phyloP scores from a whole-genome alignment of 768 basidiomycete species.

The Trametes meyenii region DNA sequence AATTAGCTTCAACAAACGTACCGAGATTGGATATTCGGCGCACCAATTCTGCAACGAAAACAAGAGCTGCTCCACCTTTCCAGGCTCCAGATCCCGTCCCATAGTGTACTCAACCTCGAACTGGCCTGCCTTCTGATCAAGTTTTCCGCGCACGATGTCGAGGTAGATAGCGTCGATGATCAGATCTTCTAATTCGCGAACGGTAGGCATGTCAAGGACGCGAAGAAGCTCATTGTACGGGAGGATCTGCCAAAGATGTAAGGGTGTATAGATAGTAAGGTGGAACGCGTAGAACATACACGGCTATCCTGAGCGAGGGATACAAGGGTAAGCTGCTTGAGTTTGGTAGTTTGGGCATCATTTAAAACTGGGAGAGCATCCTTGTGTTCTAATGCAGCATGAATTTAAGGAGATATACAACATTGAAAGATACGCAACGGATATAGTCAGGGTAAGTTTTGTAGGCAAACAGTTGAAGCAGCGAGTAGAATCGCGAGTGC shows the following conservation, averaged over 20 bases:
- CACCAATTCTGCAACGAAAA: conserved; percentile 70
- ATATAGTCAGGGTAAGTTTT: conserved; percentile 85
- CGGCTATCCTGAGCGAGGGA: conserved; percentile 77
- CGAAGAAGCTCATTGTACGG: conserved; percentile 76
- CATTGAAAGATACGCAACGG: conserved; percentile 38
- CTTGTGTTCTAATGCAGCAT: conserved; percentile 56
- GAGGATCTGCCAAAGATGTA: conserved; percentile 57
- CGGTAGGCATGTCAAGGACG: conserved; percentile 71
- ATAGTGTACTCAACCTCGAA: conserved; percentile 92
- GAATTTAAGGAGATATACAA: not conserved
- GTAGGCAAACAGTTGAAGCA: conserved; percentile 89
- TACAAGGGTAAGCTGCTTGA: conserved; percentile 92
- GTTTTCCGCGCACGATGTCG: conserved; percentile 84
- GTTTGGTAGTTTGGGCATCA: conserved; percentile 75
- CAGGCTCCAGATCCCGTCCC: conserved; percentile 88
- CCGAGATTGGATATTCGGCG: conserved; percentile 30
- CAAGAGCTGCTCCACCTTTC: conserved; percentile 61
- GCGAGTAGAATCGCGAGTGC: conserved; percentile 57
- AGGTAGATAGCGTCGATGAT: conserved; percentile 97
- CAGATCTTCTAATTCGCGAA: conserved; percentile 92
- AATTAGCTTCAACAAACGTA: not conserved
- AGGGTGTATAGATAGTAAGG: not conserved
- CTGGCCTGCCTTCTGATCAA: conserved; percentile 90
- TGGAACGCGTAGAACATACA: conserved; percentile 47
- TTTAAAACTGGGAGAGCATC: conserved; percentile 68